Base-by-base conservation (phyloP, 2,329 filamentous ascomycete genomes). In the Apiospora rasikravindrae region DNA sequence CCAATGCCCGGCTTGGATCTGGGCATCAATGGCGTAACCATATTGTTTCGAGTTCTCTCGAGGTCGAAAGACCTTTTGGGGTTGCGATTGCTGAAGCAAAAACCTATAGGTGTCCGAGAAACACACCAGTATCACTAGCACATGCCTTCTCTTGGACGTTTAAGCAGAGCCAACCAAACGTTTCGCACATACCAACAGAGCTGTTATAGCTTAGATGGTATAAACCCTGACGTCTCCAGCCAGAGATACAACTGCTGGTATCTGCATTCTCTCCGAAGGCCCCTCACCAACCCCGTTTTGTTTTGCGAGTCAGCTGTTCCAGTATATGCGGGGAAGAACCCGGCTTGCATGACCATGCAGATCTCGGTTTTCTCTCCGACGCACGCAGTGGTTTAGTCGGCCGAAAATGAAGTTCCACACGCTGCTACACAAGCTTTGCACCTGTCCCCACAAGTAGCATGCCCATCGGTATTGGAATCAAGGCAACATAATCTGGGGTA, bases 331-430 rank as follows among this genome's bases (percentile, higher is more conserved):
- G 53, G 53, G 53, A 61, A 61, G 16, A 61, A 22, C 19, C 29
- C 10, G 29, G 14, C 53, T 61, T 37, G 53, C 53, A 61, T 37
- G 53, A 61, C 29, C 16, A 33, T 33, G 53, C 13, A 8, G 29
- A 61, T 61, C 53, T 71, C 70, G 70, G 70, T 49, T 8, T 71
- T 71, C 42, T 45, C 44, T 49, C 70, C 70, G 70, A 71, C 37
- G 61, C 57, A 47, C 19, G 26, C 42, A 33, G 40, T n/a, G 29
- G 22, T 44, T 40, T 26, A 44, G 44, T 53, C 29, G 53, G 53
- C 53, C 29, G 7, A 61, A 61, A 61, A 61, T 37, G 53, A 61
- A 37, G 26, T 37, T 16, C 53, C 53, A 61, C 53, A 61, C 5
- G 22, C 22, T 61, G 53, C 53, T 51, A 40, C 57, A 47, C 64